phyloP scores from a whole-genome alignment of 805 yeast genomes.

The Lipomyces kockii region DNA sequence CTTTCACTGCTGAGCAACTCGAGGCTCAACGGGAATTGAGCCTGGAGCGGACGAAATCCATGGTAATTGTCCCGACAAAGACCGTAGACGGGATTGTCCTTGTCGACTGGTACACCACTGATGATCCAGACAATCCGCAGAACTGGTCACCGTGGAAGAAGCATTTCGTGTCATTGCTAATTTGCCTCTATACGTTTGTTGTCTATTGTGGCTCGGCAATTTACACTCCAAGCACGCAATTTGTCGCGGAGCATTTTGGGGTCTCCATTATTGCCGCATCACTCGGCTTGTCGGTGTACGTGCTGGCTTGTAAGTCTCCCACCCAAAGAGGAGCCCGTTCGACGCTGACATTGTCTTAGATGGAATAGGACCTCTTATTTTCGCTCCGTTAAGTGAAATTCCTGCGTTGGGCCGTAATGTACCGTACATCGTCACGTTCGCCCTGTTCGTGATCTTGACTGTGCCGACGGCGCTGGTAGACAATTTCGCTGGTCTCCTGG shows the following conservation, averaged over 20 bases:
- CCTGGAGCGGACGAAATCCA: background rate
- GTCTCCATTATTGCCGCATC: conserved; percentile 53
- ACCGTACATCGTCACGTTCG: conserved; percentile 54
- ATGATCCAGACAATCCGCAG: conserved; percentile 49
- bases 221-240: conserved; percentile 56
- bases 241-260: conserved; percentile 52
- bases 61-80: conserved; percentile 2
- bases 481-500: conserved; percentile 56
- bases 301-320: conserved; percentile 46
- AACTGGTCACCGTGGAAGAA: conserved; percentile 58
- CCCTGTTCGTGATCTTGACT: conserved; percentile 56
- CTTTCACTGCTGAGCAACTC: conserved; percentile 1
- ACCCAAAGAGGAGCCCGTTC: background rate
- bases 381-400: conserved; percentile 63
- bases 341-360: conserved; percentile 45
- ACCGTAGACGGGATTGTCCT: conserved; percentile 5
- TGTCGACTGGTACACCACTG: conserved; percentile 33
- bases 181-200: conserved; percentile 54
- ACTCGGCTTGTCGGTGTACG: conserved; percentile 58
- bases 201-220: conserved; percentile 64
- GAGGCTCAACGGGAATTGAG: conserved; percentile 1
- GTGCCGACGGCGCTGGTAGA: conserved; percentile 57
- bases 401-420: conserved; percentile 58
- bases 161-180: conserved; percentile 47
- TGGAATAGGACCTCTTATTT: conserved; percentile 63